Conservation (phyloP, 1,139 yeast species). For the Casaregolazyma lundiana region DNA sequence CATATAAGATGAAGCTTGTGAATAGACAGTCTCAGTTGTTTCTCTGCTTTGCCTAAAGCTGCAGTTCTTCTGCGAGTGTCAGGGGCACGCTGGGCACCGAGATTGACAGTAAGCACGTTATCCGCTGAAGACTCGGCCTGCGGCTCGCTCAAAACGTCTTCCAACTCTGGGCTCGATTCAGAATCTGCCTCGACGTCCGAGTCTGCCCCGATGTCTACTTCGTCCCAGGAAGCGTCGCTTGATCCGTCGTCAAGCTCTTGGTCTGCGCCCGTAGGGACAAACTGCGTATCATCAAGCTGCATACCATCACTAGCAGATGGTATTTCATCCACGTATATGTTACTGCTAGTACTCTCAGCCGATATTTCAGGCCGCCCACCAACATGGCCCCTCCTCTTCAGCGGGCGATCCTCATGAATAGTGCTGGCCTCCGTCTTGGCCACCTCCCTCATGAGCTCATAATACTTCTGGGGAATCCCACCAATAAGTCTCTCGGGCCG, state of each 20-base stretch:
- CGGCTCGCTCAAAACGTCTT: neutral
- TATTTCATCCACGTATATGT: no score
- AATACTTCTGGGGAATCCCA: conserved; percentile 36
- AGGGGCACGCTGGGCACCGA: neutral
- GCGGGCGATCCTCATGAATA: conserved; percentile 15
- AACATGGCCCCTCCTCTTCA: conserved; percentile 20
- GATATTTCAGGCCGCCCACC: conserved; percentile 20
- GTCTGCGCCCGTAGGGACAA: neutral
- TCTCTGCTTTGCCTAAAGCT: conserved; percentile 46
- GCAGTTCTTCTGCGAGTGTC: neutral
- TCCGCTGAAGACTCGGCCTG: neutral
- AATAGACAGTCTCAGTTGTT: conserved; percentile 45
- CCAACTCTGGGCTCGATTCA: neutral
- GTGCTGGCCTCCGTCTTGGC: conserved; percentile 18
- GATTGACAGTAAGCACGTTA: neutral
- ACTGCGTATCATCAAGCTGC: neutral
- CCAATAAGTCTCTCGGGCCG: conserved; percentile 13
- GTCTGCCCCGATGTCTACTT: conserved; percentile 18
- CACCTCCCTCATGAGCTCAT: conserved; percentile 37
- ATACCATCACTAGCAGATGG: no score
- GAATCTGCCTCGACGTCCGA: conserved; percentile 19
- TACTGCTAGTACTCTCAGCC: neutral
- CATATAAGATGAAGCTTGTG: conserved; percentile 58
- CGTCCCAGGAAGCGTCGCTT: conserved; percentile 1
- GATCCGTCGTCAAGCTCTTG: neutral